Conservation (phyloP, 2,329 filamentous ascomycete genomes). For the Simplicillium sp. region DNA sequence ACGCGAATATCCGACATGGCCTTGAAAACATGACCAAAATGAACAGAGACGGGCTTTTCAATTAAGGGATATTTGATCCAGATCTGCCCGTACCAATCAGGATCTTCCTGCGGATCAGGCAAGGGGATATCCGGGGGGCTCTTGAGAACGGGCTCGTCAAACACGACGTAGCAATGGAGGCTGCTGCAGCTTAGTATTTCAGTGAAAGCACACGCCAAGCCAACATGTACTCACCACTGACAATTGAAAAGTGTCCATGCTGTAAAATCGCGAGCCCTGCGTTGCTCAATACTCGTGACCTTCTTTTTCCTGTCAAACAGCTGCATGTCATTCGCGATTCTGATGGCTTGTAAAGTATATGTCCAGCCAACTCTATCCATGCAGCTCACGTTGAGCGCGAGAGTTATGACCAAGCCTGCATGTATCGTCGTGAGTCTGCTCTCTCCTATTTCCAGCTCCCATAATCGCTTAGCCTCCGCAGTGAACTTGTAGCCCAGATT, state of each 20-base stretch:
- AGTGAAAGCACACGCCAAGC: too few relatives aligned
- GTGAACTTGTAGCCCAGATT: constrained; percentile 23
- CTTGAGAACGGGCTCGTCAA: constrained; percentile 13
- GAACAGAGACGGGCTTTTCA: constrained; percentile 9
- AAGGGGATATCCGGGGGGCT: constrained; percentile 16
- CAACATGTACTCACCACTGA: constrained; percentile 17
- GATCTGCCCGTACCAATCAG: constrained; percentile 19
- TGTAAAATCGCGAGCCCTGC: constrained; percentile 19
- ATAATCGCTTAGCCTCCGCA: constrained; percentile 23
- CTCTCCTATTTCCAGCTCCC: constrained; percentile 18
- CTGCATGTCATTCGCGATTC: constrained; percentile 17
- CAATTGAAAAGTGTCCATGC: constrained; percentile 23
- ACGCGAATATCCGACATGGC: constrained; percentile 15
- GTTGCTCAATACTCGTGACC: too few relatives aligned
- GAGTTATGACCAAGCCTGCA: constrained; percentile 18
- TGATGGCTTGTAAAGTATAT: constrained; percentile 17
- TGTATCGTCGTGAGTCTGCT: constrained; percentile 21
- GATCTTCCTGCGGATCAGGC: constrained; percentile 12
- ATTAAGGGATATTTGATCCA: constrained; percentile 22
- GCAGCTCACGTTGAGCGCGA: constrained; percentile 18
- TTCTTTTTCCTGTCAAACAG: too few relatives aligned
- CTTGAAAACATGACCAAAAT: constrained; percentile 16
- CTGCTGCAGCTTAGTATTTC: too few relatives aligned
- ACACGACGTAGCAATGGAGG: background rate
- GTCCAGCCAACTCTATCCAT: constrained; percentile 23